phyloP scores from a whole-genome alignment of 768 basidiomycete species.

The Nevesoporus exiguus region DNA sequence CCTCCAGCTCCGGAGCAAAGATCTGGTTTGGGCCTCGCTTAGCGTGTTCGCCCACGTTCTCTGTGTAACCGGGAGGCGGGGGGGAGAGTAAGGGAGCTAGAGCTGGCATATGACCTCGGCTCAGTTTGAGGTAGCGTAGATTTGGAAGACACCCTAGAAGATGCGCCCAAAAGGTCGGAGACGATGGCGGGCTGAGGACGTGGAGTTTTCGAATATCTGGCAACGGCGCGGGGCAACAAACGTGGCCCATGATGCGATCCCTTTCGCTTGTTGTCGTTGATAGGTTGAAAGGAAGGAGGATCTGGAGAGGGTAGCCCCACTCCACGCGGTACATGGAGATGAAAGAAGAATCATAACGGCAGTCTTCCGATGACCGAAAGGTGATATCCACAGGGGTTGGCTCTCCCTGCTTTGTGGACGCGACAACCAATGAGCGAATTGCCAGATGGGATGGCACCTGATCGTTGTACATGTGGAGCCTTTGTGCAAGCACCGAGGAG shows the following conservation, averaged over 20 bases:
- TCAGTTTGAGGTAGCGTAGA: neutral
- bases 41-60: too few relatives aligned
- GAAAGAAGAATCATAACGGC: neutral
- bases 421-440: neutral
- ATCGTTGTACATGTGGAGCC: neutral
- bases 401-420: neutral
- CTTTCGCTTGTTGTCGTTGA: neutral
- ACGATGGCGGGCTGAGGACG: neutral
- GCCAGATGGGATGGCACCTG: neutral
- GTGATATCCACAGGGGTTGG: neutral
- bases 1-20: constrained; percentile 7
- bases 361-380: neutral
- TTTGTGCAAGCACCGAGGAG: neutral
- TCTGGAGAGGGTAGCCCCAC: neutral
- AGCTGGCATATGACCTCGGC: neutral
- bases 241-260: neutral
- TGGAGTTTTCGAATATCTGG: neutral
- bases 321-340: neutral
- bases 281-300: neutral
- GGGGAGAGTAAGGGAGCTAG: neutral
- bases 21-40: neutral
- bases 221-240: neutral
- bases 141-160: neutral
- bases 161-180: neutral
- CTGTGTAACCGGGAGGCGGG: neutral